These are phyloP conservation scores for Colletotrichum simmondsii DNA, from an alignment of 2,329 filamentous ascomycete genomes.

Conservation along the genomic window DNA sequence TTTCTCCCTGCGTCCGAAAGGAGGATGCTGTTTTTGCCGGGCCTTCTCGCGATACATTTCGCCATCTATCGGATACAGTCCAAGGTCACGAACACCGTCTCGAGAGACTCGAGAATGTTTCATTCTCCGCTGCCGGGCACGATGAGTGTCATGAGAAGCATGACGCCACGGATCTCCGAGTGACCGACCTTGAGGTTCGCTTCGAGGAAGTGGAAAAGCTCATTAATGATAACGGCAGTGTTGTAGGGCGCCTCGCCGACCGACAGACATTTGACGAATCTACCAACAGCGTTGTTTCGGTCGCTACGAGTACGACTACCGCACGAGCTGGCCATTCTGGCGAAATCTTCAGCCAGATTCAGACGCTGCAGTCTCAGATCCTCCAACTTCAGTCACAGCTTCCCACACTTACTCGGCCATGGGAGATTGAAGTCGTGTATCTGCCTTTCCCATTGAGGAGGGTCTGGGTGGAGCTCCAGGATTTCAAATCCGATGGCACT, in stretches of 20 bases:
- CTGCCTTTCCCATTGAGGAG: constrained; percentile 74
- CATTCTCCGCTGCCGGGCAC: constrained; percentile 73
- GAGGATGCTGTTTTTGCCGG: constrained; percentile 30
- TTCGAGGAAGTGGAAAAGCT: constrained; percentile 70
- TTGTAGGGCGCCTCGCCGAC: constrained; percentile 47
- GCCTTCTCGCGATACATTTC: constrained; percentile 50
- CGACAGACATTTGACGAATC: constrained; percentile 54
- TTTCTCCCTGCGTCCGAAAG: constrained; percentile 15
- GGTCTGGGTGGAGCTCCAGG: constrained; percentile 62
- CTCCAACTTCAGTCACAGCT: constrained; percentile 68
- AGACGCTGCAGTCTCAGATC: constrained; percentile 61
- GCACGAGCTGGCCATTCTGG: constrained; percentile 52
- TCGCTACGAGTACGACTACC: constrained; percentile 52
- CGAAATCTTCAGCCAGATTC: constrained; percentile 62
- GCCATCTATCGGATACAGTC: constrained; percentile 62
- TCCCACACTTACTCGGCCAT: constrained; percentile 72
- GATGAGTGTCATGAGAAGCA: constrained; percentile 77
- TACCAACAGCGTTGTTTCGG: constrained; percentile 58
- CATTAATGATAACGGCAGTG: constrained; percentile 56
- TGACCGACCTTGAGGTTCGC: constrained; percentile 75
- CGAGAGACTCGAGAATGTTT: constrained; percentile 75
- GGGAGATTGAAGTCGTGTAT: constrained; percentile 82
- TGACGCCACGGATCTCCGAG: constrained; percentile 73
- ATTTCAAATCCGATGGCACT: constrained; percentile 55
- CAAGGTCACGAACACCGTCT: constrained; percentile 72